phyloP scores from a whole-genome alignment of 2,329 filamentous ascomycete genomes.

The Colletotrichum spinosum region DNA sequence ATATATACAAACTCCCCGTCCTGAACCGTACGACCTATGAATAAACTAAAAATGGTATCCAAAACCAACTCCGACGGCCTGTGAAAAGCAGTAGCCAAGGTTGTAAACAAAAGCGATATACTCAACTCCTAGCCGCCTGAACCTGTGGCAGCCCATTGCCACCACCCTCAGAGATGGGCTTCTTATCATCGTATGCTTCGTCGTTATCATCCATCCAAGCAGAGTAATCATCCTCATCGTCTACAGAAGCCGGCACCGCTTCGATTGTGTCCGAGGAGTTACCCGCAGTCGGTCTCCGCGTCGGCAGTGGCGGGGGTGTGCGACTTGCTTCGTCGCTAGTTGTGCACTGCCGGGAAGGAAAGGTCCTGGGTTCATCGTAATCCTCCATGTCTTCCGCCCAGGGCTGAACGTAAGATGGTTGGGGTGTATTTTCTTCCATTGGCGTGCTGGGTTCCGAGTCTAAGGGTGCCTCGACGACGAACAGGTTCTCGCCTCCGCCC shows the following conservation, averaged over 20 bases:
- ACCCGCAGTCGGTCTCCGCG: constrained; percentile 14
- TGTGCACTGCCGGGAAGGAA: background rate
- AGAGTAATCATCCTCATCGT: constrained; percentile 49
- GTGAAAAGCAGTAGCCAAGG: background rate
- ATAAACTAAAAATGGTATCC: background rate
- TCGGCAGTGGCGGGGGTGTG: constrained; percentile 26
- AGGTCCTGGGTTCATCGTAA: constrained; percentile 1
- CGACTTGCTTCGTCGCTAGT: constrained; percentile 29
- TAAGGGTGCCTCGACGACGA: constrained; percentile 73
- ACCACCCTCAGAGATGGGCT: background rate
- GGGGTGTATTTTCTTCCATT: constrained; percentile 45
- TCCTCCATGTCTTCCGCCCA: constrained; percentile 28
- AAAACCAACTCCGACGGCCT: background rate
- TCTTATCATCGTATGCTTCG: constrained; percentile 17
- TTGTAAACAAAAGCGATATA: background rate
- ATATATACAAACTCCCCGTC: too few species aligned
- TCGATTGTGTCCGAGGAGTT: constrained; percentile 26
- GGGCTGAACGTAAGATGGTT: constrained; percentile 24
- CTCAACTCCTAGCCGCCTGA: background rate
- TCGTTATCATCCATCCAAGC: constrained; percentile 46
- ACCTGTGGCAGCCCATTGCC: background rate
- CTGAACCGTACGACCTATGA: too few species aligned
- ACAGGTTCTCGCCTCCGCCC: constrained; percentile 60
- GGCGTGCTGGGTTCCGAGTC: constrained; percentile 72
- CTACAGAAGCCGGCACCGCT: constrained; percentile 36